Evolutionary conservation across 345 rosid species (phyloP), one percentile per base, ranked within the genome.

Genomic region (Salix suchowensis): DNA sequence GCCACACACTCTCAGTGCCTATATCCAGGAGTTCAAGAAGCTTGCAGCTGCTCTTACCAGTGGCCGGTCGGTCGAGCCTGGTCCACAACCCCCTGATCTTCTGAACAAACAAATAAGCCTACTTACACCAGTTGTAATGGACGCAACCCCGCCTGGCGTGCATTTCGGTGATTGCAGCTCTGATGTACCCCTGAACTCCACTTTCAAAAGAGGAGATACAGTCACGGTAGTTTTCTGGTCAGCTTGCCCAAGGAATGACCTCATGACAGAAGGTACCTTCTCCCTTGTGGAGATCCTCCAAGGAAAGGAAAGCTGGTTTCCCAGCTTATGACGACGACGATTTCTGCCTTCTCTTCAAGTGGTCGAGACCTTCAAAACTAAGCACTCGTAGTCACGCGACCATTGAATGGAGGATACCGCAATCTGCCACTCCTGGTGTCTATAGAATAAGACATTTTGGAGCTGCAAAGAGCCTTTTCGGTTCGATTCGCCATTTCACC

Each of bases 211-310:
- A 77, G 98, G 94, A 9, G 88, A 81, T 84, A 85, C 1, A 9
- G 98, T 92, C 76, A 84, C 86, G 13, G 97, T 91, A 39, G 87
- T 88, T 67, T 96, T 94, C 87, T 91, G 91, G 94, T 89, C 98
- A n/a, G 97, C 92, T 72, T 96, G 97, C 82, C 99, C 97, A 9
- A 86, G 98, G 84, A 96, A 94, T 76, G 98, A 96, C 84, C 88
- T 92, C 28, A 82, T 96, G 93, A 89, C 93, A 0, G 98, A 94
- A 84, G 99, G 99, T 18, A 96, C 98, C 76, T 94, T 92, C 76
- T 78, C 94, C 19, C 89, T 96, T 55, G 97, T 94, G 72, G 99
- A 96, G 86, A 86, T 73, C 46, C 88, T 92, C 81, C 89, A 85
- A 48, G 90, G 87, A 44, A 83, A 79, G 74, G 97, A 87, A 68